A percentile compares a stretch with the other conserved stretches of the same genome.
These are phyloP conservation scores for Beauveria sp. DNA, from an alignment of 2,329 filamentous ascomycete genomes.

Conservation along the genomic window DNA sequence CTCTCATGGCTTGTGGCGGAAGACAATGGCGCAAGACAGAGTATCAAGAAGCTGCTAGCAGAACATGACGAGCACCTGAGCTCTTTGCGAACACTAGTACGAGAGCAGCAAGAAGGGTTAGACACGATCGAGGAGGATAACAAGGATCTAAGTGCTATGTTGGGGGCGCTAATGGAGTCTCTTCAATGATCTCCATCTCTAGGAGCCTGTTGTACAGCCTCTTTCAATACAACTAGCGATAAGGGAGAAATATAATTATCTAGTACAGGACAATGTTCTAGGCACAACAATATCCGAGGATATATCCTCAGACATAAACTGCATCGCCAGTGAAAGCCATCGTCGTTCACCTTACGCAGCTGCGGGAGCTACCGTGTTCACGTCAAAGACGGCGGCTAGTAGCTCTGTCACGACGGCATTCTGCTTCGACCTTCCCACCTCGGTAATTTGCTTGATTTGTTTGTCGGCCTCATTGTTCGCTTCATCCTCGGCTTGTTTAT, in stretches of 20 bases:
- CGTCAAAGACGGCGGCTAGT: slow-evolving; percentile 75
- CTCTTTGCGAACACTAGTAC: slow-evolving; percentile 58
- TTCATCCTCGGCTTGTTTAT: slow-evolving; percentile 67
- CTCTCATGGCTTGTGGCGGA: slow-evolving; percentile 90
- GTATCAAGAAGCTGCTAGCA: slow-evolving; percentile 55
- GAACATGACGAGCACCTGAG: slow-evolving; percentile 60
- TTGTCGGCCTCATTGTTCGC: slow-evolving; percentile 76
- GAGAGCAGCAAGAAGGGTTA: slow-evolving; percentile 47
- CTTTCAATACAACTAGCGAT: background rate
- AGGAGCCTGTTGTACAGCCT: background rate
- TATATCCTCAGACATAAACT: background rate
- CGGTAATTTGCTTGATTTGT: slow-evolving; percentile 71
- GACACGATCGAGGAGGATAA: slow-evolving; percentile 52
- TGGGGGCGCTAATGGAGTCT: slow-evolving; percentile 44
- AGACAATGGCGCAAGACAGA: slow-evolving; percentile 65
- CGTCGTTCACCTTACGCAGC: slow-evolving; percentile 13
- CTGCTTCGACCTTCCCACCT: slow-evolving; percentile 73
- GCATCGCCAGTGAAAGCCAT: background rate
- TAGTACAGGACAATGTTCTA: slow-evolving; percentile 4
- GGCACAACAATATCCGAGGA: background rate
- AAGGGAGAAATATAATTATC: background rate
- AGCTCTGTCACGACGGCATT: slow-evolving; percentile 75
- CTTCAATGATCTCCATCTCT: slow-evolving; percentile 23
- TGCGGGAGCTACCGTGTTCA: slow-evolving; percentile 57
- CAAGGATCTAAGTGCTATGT: slow-evolving; percentile 50